Conservation (phyloP, 2,329 filamentous ascomycete species). For the Chaetomiaceae sp. region DNA sequence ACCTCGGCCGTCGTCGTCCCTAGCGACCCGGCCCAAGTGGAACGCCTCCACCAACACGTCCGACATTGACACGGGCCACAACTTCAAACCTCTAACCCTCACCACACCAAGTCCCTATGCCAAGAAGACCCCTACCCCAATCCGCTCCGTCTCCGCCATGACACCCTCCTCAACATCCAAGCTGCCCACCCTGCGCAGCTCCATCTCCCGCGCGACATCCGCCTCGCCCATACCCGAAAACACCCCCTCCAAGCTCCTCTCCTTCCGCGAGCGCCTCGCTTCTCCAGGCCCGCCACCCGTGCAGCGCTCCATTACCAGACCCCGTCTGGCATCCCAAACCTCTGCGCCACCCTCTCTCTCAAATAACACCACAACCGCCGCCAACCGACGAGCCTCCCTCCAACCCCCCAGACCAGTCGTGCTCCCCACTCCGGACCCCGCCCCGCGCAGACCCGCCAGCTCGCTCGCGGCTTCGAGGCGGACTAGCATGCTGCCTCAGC, state of each 20-base stretch:
- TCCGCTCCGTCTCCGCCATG: slow-evolving; percentile 41
- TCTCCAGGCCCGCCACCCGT: slow-evolving; percentile 41
- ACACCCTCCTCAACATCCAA: slow-evolving; percentile 43
- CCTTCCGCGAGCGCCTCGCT: slow-evolving; percentile 49
- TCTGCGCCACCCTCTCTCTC: slow-evolving; percentile 39
- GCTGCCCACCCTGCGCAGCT: slow-evolving; percentile 46
- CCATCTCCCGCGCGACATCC: slow-evolving; percentile 43
- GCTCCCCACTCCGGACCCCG: slow-evolving; percentile 26
- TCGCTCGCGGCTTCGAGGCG: slow-evolving; percentile 51
- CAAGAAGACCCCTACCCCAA: slow-evolving; percentile 39
- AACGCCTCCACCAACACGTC: slow-evolving; percentile 61
- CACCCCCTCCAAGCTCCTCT: slow-evolving; percentile 46
- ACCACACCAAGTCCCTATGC: slow-evolving; percentile 57
- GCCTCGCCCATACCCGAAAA: slow-evolving; percentile 45
- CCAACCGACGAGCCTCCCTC: slow-evolving; percentile 49
- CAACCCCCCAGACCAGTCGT: slow-evolving; percentile 42
- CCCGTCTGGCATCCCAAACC: slow-evolving; percentile 40
- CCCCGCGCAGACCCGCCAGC: slow-evolving; percentile 51
- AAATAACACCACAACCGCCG: slow-evolving; percentile 8
- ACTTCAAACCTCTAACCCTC: slow-evolving; percentile 59
- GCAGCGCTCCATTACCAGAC: slow-evolving; percentile 43
- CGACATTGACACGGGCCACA: slow-evolving; percentile 62
- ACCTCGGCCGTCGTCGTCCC: slow-evolving; percentile 43
- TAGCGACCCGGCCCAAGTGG: slow-evolving; percentile 65
- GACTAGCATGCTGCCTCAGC: slow-evolving; percentile 51